Conservation (phyloP, 768 basidiomycete genomes). For the Russula abietina region DNA sequence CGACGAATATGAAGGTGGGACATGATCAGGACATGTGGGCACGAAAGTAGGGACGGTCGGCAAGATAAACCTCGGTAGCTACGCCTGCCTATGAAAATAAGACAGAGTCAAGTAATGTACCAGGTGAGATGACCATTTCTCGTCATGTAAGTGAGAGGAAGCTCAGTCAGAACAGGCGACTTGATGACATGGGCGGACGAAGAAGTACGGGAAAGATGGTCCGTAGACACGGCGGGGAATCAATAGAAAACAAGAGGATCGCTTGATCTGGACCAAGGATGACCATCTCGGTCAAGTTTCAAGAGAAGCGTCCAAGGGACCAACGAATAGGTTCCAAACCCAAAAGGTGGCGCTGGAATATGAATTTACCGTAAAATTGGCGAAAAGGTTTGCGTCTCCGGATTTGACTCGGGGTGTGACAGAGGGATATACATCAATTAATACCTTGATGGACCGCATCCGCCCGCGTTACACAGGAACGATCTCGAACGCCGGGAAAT, state of each 20-base stretch:
- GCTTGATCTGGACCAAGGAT: not conserved
- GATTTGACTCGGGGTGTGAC: conserved; percentile 1
- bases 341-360: not conserved
- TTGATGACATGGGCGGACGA: conserved; percentile 8
- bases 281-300: not conserved
- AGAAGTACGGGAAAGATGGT: conserved; percentile 8
- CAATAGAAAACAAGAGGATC: not conserved
- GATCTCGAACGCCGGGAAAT: not conserved
- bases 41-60: no score
- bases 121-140: not conserved
- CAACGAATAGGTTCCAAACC: not conserved
- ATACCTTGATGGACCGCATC: conserved; percentile 1
- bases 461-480: not conserved
- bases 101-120: no score
- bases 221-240: not conserved
- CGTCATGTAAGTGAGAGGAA: not conserved
- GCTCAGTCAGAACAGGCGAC: conserved; percentile 1
- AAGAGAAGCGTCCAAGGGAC: not conserved
- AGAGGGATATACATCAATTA: not conserved
- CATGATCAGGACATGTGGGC: no score
- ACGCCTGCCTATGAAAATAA: no score
- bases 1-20: no score
- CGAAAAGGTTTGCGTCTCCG: not conserved
- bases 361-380: conserved; percentile 13
- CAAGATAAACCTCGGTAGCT: no score